Evolutionary conservation across 1,139 yeast species (phyloP), one percentile per base, ranked within the genome.

Genomic region (Schwanniomyces etchellsii): DNA sequence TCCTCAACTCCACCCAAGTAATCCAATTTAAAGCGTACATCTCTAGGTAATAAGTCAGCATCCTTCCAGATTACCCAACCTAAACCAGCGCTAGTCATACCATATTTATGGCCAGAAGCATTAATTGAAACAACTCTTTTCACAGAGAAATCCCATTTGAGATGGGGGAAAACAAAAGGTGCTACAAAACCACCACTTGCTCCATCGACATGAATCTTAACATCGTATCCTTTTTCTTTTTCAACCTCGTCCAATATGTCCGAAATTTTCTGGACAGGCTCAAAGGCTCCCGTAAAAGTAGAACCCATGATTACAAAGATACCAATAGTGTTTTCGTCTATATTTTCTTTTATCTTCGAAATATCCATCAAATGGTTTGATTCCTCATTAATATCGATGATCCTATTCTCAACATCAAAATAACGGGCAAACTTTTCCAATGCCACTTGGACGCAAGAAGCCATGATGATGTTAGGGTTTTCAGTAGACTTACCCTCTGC

Each of bases 41-140:
- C 74, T 31, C 78, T 66, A 16, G 96, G 94, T 40, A 88, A 67
- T 47, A 70, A 70, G 29, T 64, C 49, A 24, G 65, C 62, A 50
- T 78, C 78, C 50, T 77, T 77, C 89, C 95, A 88, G 36, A 88
- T 60, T 35, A 88, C 77, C 96, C 96, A 88, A 32, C 96, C 96
- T 33, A 85, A 71, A 30, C 96, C 96, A 12, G 91, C 95, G 20
- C 93, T 77, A 22, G 89, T 81, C 31, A 88, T 65, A 21, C 96
- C 96, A 57, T 82, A 88, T 60, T 88, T 88, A 63, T 88, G 96
- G 37, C 96, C 96, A 2, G 95, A 82, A n/a, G 95, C 77, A 61
- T 85, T 88, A 57, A 88, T 86, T 20, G 89, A 78, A 41, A 73
- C 77, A 30, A 88, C 96, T 39, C 96, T 71, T 20, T 75, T 74